These are phyloP conservation scores for Borealophlyctis nickersoniae DNA, from an alignment of 192 early-diverging fungal genomes.

Conservation along the genomic window DNA sequence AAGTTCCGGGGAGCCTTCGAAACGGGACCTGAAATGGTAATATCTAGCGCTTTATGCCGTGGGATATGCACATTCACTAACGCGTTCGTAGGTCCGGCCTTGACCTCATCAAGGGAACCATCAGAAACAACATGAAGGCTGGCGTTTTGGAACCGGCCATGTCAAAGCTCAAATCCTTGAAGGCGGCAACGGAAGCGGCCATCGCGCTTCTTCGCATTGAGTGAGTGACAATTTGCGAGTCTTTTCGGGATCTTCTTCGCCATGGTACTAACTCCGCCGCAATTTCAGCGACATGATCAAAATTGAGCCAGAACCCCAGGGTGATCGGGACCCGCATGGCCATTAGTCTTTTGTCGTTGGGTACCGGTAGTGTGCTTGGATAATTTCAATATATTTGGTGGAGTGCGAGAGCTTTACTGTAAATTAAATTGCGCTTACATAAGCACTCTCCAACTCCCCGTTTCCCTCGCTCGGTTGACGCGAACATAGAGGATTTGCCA, in stretches of 20 bases:
- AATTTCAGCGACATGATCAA: slow-evolving; percentile 56
- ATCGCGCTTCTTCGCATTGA: slow-evolving; percentile 97
- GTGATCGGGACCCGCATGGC: slow-evolving; percentile 44
- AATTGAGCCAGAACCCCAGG: slow-evolving; percentile 45
- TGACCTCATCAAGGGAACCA: slow-evolving; percentile 88
- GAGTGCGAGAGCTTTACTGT: too few relatives aligned
- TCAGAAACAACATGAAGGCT: slow-evolving; percentile 88
- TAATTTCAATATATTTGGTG: too few relatives aligned
- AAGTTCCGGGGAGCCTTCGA: slow-evolving; percentile 68
- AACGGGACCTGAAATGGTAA: slow-evolving; percentile 76
- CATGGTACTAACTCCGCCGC: slow-evolving; percentile 1
- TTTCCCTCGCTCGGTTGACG: too few relatives aligned
- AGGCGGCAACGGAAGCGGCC: slow-evolving; percentile 97
- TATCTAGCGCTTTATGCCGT: too few relatives aligned
- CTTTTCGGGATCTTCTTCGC: slow-evolving; percentile 3
- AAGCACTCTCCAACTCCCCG: too few relatives aligned
- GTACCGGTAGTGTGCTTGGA: too few relatives aligned
- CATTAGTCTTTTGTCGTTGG: slow-evolving; percentile 31
- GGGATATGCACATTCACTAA: neutral
- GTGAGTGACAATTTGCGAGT: slow-evolving; percentile 32
- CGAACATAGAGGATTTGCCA: too few relatives aligned
- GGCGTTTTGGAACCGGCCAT: slow-evolving; percentile 97
- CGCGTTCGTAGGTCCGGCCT: slow-evolving; percentile 59
- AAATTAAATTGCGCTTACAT: too few relatives aligned
- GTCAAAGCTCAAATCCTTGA: slow-evolving; percentile 96